Base-by-base conservation (phyloP, 805 yeast species). In the Barnettozyma wickerhamii region DNA sequence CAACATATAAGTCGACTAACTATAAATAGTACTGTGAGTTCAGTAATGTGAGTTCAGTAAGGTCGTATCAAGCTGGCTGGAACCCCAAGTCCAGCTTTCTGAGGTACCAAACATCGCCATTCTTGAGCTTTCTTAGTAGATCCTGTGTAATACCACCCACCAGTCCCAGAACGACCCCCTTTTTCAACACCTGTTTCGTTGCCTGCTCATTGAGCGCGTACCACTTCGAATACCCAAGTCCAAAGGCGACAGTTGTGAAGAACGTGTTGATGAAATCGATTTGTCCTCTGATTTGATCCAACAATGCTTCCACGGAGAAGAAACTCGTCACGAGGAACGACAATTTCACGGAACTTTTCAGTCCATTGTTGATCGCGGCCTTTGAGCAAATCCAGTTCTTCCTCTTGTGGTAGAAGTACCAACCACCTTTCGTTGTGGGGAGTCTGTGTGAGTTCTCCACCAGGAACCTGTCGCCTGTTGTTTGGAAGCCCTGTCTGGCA, bases 341-440 rank as follows among this genome's bases (percentile, higher is more conserved):
- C 38, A 70, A 65, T 51, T 69, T 72, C 14, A 51, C 47, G 40
- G 68, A 72, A 9, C 65, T 65, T 28, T 52, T 58, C n/a, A 71
- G 50, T 0, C 82, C 89, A 7, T 49, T 40, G 15, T 63, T 64
- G 47, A 77, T 62, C 1, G 85, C 86, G 20, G 68, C 66, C 42
- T 74, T 68, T 27, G 83, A 60, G 62, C 86, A 77, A 23, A 82
- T 84, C 59, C 84, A 84, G 60, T 84, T 83, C 64, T 85, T 87
- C 47, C 87, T 72, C 62, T 84, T 86, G 62, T 87, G 93, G 61
- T 87, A 87, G 57, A 81, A 83, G 55, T 83, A 87, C 96, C 95
- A 87, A 0, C 91, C 93, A 17, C 87, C 89, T 40, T 77, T 81
- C 0, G 82, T 77, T 18, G 61, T 69, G 7, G 96, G 96, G 42